Base-by-base conservation (phyloP, 768 basidiomycete species). In the Udeniomyces megalosporus region DNA sequence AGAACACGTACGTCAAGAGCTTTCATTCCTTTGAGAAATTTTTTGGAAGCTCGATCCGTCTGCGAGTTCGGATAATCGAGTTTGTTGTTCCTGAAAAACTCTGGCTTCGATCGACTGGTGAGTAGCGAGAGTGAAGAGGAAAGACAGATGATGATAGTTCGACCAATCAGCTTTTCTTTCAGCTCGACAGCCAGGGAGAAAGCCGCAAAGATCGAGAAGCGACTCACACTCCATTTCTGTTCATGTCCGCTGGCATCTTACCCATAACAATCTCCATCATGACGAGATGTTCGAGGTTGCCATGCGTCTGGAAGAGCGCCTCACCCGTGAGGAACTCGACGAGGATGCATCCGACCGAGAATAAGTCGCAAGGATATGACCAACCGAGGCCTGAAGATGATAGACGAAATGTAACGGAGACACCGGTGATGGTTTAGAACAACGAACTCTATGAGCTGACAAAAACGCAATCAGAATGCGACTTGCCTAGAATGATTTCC, bases 231-330 rank as follows among this genome's bases (percentile, higher is more conserved):
- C 71, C 74, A 58, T 68, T 65, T 26, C 71, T 68, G n/a, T 70
- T 60, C 57, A 93, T 89, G 5, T 84, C 82, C 55, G 86, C 83
- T 0, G 92, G 88, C 85, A 97, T 92, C 76, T 86, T 88, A 62
- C 93, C 93, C 87, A 97, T 96, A 44, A 97, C 95, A 73, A 87
- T 84, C 73, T 97, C 92, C 95, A 99, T 99, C 95, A 99, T 99
- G 45, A 93, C 95, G 15, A 99, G 82, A 74, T 99, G 95, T 73
- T 99, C 95, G 10, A 97, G 80, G 72, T 99, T 97, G 75, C 97
- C 93, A 70, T 97, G 95, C 0, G 95, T 97, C 74, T 99, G 95
- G 76, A 95, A 99, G n/a, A 99, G 80, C 8, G 95, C 95, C 35
- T 90, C 82, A 29, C 95, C 95, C 20, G 95, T 99, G 76, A 83